These are phyloP conservation scores for Fusarium aywerte DNA, from an alignment of 2,329 filamentous ascomycete species.

Conservation along the genomic window DNA sequence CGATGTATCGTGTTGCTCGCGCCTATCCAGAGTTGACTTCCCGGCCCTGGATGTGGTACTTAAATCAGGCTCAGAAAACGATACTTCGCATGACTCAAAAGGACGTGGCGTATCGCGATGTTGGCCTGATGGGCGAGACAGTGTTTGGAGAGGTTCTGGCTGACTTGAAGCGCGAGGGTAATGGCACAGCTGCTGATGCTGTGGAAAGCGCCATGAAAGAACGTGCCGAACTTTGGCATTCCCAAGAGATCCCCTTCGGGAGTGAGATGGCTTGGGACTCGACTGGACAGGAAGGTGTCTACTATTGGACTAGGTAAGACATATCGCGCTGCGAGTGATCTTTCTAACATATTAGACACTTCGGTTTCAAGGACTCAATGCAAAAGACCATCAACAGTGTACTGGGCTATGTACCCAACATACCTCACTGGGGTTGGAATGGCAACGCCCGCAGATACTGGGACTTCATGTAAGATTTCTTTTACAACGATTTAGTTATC, in stretches of 20 bases:
- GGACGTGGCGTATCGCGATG: constrained; percentile 57
- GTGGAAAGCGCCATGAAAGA: constrained; percentile 60
- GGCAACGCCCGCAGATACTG: constrained; percentile 70
- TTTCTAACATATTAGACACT: constrained; percentile 53
- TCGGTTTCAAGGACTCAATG: constrained; percentile 58
- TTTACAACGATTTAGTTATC: too few relatives aligned
- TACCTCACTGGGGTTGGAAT: constrained; percentile 71
- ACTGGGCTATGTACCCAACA: constrained; percentile 65
- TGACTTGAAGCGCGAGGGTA: constrained; percentile 61
- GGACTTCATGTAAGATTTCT: constrained; percentile 62
- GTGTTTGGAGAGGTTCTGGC: constrained; percentile 64
- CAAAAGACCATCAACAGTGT: constrained; percentile 65
- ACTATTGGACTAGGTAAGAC: constrained; percentile 63
- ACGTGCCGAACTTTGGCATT: constrained; percentile 62
- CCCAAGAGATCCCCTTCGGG: constrained; percentile 63
- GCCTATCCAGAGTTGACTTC: constrained; percentile 58
- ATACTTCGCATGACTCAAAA: constrained; percentile 53
- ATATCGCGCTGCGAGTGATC: rapidly evolving
- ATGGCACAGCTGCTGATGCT: constrained; percentile 51
- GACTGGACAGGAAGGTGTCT: constrained; percentile 70
- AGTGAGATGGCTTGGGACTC: constrained; percentile 73
- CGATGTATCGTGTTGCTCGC: constrained; percentile 64
- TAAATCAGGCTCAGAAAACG: constrained; percentile 64
- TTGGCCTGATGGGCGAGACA: constrained; percentile 70
- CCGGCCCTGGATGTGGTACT: constrained; percentile 64